phyloP scores from a whole-genome alignment of 1,284 basidiomycete genomes.

The Coriolopsis trogii region DNA sequence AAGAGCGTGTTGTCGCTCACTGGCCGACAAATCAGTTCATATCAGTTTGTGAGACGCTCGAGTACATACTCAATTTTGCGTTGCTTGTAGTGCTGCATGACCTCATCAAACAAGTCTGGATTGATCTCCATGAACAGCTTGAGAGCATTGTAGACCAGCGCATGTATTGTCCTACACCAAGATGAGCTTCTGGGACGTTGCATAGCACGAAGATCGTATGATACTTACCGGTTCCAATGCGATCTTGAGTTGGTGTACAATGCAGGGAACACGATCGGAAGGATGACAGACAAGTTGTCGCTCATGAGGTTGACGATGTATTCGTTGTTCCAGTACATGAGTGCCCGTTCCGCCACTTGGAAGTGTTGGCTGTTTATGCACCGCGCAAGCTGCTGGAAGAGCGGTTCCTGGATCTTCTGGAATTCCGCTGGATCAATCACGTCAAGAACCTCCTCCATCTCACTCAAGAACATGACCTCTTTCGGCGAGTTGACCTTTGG shows the following conservation, averaged over 20 bases:
- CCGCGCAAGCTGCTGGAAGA: constrained; percentile 94
- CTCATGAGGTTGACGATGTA: constrained; percentile 99
- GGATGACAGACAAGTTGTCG: constrained; percentile 87
- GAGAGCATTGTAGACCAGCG: constrained; percentile 98
- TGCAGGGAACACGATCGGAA: constrained; percentile 98
- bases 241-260: constrained; percentile 96
- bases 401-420: constrained; percentile 91
- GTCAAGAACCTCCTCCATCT: constrained; percentile 98
- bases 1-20: constrained; percentile 83
- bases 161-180: constrained; percentile 88
- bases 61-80: constrained; percentile 76
- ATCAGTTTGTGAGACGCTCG: constrained; percentile 14
- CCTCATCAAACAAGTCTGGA: constrained; percentile 92
- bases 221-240: constrained; percentile 94
- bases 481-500: constrained; percentile 99
- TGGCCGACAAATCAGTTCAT: constrained; percentile 33
- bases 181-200: neutral
- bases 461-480: constrained; percentile 99
- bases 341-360: constrained; percentile 94
- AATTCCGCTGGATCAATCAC: constrained; percentile 98
- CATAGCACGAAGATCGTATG: neutral
- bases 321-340: constrained; percentile 99
- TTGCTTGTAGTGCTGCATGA: constrained; percentile 93
- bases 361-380: constrained; percentile 99
- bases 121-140: constrained; percentile 99